Conservation (phyloP, 441 rosid species). For the Erodium moschatum region DNA sequence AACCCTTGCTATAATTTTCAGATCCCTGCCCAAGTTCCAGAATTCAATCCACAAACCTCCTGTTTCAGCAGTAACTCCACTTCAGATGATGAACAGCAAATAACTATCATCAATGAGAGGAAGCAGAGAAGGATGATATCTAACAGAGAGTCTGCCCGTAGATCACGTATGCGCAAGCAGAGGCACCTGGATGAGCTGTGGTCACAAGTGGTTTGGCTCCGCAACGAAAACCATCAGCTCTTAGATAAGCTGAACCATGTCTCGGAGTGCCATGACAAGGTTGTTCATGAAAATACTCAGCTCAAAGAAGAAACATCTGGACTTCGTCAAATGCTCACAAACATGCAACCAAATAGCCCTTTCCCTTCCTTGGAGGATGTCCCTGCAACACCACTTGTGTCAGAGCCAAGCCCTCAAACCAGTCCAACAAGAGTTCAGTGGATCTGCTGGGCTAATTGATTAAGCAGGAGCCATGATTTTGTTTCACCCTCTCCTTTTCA, state of each 20-base stretch:
- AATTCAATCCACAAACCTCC: conserved; percentile 35
- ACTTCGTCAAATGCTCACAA: conserved; percentile 55
- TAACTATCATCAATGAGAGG: conserved; percentile 51
- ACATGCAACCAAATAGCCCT: conserved; percentile 42
- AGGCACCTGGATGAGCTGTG: conserved; percentile 70
- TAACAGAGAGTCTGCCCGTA: conserved; percentile 65
- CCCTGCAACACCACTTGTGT: conserved; percentile 38
- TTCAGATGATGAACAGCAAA: conserved; percentile 51
- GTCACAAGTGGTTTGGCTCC: conserved; percentile 57
- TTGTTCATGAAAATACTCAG: conserved; percentile 53
- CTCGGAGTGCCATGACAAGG: conserved; percentile 51
- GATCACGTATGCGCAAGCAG: conserved; percentile 73
- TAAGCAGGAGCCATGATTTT: not conserved
- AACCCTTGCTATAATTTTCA: conserved; percentile 31
- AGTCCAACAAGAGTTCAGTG: conserved; percentile 34
- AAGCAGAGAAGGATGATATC: conserved; percentile 65
- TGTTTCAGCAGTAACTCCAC: conserved; percentile 58
- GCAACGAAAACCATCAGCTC: conserved; percentile 49
- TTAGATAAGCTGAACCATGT: conserved; percentile 53
- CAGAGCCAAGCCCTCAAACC: conserved; percentile 37
- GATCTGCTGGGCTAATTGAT: conserved; percentile 25
- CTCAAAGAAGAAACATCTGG: conserved; percentile 75
- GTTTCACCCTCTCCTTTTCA: not conserved
- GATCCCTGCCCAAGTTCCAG: conserved; percentile 44
- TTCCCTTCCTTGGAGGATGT: conserved; percentile 31